These are phyloP conservation scores for Suaeda aralocaspica DNA, from an alignment of 148 eudicot genomes.

Conservation along the genomic window DNA sequence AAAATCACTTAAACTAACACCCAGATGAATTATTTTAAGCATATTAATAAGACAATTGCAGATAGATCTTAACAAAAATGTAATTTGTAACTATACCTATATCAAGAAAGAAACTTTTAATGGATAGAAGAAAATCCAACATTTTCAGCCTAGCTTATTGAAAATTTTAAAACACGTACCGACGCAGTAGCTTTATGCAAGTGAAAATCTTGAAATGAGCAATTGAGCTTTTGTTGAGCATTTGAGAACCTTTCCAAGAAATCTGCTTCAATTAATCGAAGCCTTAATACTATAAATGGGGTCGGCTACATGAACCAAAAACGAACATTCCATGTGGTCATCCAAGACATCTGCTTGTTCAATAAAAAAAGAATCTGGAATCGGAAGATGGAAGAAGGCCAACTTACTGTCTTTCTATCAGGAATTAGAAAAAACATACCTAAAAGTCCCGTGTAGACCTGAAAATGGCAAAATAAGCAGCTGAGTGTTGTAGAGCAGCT, in stretches of 20 bases:
- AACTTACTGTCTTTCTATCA: neutral
- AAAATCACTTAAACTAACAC: neutral
- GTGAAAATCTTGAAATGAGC: neutral
- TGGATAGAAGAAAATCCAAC: neutral
- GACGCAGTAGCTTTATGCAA: neutral
- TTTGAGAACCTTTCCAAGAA: neutral
- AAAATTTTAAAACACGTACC: slow-evolving; percentile 6
- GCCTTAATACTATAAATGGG: too few relatives aligned
- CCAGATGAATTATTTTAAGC: neutral
- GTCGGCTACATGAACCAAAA: too few relatives aligned
- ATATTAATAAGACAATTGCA: neutral
- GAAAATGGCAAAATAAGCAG: neutral
- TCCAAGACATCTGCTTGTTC: neutral
- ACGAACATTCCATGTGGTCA: too few relatives aligned
- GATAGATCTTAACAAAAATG: neutral
- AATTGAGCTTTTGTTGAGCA: neutral
- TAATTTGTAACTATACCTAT: too few relatives aligned
- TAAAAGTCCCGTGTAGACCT: neutral
- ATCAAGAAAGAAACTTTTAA: neutral
- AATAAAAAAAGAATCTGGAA: neutral
- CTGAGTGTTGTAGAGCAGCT: neutral
- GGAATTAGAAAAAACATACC: neutral
- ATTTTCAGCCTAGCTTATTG: neutral
- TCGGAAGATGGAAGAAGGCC: neutral
- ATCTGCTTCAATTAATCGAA: too few relatives aligned